Base-by-base conservation (phyloP, 2,329 filamentous ascomycete genomes). In the Phoma sp. region DNA sequence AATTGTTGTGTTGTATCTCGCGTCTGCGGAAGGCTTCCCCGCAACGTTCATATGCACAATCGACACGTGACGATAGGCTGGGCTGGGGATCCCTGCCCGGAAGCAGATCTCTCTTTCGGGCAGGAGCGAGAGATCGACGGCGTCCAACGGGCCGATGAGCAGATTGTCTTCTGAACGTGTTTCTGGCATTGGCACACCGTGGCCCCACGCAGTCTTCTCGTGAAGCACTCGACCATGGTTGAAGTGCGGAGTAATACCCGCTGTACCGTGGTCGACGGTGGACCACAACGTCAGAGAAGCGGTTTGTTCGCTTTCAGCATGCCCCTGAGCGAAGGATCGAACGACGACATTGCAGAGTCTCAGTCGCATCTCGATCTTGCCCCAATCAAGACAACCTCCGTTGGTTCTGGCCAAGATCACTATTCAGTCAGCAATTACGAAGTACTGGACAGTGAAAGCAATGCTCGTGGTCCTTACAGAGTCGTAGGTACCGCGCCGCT, bases 111-210 rank as follows among this genome's bases (percentile, higher is more conserved):
- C 56, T 51, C 38, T 35, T 58, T 54, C 45, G 47, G 61, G 54
- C 44, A 60, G 54, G 60, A 55, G 49, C 57, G 35, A 55, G 41
- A 50, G 52, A 58, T 50, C 37, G 45, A 55, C 48, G 51, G 55
- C 58, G 51, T 45, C 52, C 31, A 17, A 56, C 62, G 60, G 62
- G 60, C 62, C 62, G 58, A 57, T 48, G 54, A 39, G 60, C 51
- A 58, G 44, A 32, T 49, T 40, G 48, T 41, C 41, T 32, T 10
- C 17, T 36, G 31, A 55, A 55, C 52, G 43, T 51, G 52, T 51
- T 38, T 38, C 22, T 50, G 29, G 51, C 45, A 45, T 32, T 49
- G 41, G 40, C 49, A 52, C 45, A 22, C 41, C 41, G 36, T 55
- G 45, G 41, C 22, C 29, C 58, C 53, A 50, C 32, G 32, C 38